Evolutionary conservation across 768 basidiomycete species (phyloP).

Genomic region (Collybia sp.): DNA sequence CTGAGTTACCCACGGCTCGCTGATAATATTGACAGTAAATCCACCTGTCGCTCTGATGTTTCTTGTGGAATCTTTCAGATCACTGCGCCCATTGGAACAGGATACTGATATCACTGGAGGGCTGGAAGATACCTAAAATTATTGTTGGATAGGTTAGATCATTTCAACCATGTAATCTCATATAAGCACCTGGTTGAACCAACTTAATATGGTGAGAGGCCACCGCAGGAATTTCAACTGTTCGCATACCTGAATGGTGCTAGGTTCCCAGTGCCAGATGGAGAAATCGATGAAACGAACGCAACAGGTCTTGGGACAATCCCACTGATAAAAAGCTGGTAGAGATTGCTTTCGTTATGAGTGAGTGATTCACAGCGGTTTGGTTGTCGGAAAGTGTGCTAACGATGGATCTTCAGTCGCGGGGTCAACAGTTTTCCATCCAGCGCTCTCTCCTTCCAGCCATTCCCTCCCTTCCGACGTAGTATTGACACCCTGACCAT

Average conservation of each 20-base stretch:
- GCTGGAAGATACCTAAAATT: too few relatives aligned
- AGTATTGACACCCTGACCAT: conserved; percentile 24
- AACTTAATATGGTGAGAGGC: conserved; percentile 24
- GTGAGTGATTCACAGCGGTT: too few relatives aligned
- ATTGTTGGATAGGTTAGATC: too few relatives aligned
- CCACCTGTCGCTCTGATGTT: conserved; percentile 63
- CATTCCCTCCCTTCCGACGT: conserved; percentile 34
- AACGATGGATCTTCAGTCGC: conserved; percentile 28
- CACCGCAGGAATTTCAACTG: neutral
- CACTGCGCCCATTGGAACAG: conserved; percentile 16
- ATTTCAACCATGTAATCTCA: neutral
- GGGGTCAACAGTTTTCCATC: conserved; percentile 34
- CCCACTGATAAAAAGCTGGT: conserved; percentile 47
- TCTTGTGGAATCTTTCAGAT: conserved; percentile 52
- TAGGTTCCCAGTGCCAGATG: conserved; percentile 50
- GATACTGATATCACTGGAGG: conserved; percentile 47
- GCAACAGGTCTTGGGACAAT: conserved; percentile 66
- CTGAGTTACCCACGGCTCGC: conserved; percentile 59
- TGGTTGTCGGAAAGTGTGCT: conserved; percentile 1
- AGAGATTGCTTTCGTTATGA: conserved; percentile 23
- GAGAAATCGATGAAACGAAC: conserved; percentile 59
- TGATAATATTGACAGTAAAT: conserved; percentile 74
- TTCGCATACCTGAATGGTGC: conserved; percentile 46
- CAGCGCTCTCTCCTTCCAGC: conserved; percentile 36
- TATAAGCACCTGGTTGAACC: conserved; percentile 29